Base-by-base conservation (phyloP, 2,329 filamentous ascomycete species). In the Chrysosporium keratinophilum region DNA sequence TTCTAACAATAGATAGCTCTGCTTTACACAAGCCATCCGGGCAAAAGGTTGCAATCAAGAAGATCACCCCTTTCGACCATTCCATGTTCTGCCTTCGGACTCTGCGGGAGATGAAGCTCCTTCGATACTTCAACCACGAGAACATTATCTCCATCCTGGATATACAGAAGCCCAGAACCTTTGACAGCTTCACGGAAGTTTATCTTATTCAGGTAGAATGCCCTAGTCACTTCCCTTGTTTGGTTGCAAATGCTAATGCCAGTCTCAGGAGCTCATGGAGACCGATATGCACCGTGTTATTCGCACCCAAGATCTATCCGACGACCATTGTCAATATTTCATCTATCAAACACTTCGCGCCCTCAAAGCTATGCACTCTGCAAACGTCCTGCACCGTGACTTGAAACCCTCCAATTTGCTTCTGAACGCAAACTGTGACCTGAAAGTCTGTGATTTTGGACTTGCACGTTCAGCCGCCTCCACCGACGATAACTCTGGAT, bases 71-170 rank as follows among this genome's bases (percentile, higher is more conserved):
- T 5, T 98, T 98, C 72, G 93, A 98, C 67, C 93, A 97, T 71
- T 95, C 89, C 69, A 96, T 96, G 90, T 96, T 96, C 78, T 96
- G 91, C 71, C 76, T 98, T 65, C 81, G 93, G 70, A 98, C 93
- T 1, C 78, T 98, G 61, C 89, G 93, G 71, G 93, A 98, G 75
- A 98, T 98, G 93, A 98, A 98, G 81, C 79, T 98, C 55, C 77
- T 98, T 65, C 82, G 93, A 65, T 97, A 98, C 75, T 98, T 98
- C 78, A 98, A 97, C 75, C 93, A 98, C 70, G 93, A 98, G 75
- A 98, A 98, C 74, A 97, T 98, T 76, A 98, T 98, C 69, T 97
- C 90, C 50, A 98, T 98, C 64, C 83, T 98, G 62, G 93, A 98
- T 70, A 98, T 98, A 63, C 93, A 98, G 75, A 95, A 96, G 76